Evolutionary conservation across 1,284 basidiomycete species (phyloP).

Genomic region (Sparassis latifolia): DNA sequence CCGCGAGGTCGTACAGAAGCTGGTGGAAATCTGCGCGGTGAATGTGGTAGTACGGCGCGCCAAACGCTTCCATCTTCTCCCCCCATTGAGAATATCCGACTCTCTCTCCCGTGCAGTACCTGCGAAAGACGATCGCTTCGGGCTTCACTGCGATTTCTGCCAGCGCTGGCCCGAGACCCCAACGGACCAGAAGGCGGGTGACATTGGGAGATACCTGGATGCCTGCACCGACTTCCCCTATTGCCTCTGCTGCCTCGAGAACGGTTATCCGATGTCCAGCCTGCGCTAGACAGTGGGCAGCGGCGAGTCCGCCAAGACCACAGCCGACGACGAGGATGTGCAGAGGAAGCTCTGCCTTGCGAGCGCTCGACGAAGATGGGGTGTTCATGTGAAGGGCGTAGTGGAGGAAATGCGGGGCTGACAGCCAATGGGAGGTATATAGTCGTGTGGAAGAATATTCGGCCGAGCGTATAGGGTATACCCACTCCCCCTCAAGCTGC

Average conservation of each 20-base stretch:
- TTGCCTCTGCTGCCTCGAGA: constrained; percentile 34
- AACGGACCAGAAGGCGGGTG: constrained; percentile 32
- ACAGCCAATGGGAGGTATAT: background rate
- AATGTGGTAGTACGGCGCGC: constrained; percentile 41
- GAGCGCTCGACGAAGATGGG: constrained; percentile 3
- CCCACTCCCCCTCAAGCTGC: background rate
- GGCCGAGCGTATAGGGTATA: constrained; percentile 1
- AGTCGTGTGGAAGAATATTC: constrained; percentile 1
- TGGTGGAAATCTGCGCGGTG: constrained; percentile 55
- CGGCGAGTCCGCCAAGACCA: constrained; percentile 42
- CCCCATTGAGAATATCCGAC: constrained; percentile 39
- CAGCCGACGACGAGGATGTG: constrained; percentile 41
- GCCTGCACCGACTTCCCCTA: constrained; percentile 45
- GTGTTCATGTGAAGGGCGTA: background rate
- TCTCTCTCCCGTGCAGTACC: constrained; percentile 35
- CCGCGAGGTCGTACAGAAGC: constrained; percentile 44
- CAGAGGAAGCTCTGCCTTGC: constrained; percentile 29
- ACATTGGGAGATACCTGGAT: constrained; percentile 46
- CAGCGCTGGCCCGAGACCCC: constrained; percentile 34
- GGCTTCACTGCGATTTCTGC: constrained; percentile 33
- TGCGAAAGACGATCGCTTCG: constrained; percentile 35
- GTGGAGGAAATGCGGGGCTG: background rate
- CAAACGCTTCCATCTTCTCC: constrained; percentile 31
- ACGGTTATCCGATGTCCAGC: constrained; percentile 41
- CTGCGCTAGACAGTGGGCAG: constrained; percentile 36